Evolutionary conservation across 352 stramenopile species (phyloP), one percentile per base, ranked within the genome.

Genomic region (Phytophthora sp.): DNA sequence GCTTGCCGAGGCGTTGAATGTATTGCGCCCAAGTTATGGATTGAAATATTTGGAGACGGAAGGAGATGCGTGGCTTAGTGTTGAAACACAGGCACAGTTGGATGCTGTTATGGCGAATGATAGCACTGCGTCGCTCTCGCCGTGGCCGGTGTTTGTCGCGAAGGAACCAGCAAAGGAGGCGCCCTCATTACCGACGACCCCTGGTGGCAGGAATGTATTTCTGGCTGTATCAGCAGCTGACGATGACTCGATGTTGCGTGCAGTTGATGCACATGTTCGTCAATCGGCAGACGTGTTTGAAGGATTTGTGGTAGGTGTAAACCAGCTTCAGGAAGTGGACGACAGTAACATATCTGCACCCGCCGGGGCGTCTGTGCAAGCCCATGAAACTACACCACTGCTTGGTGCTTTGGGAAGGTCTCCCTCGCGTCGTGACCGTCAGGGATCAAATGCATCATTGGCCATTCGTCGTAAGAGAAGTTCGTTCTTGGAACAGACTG

Each of bases 301-400:
- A 69, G 87, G 87, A 7, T 95, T 91, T 52, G 76, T 93, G n/a
- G 85, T 95, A 1, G 87, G 84, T 33, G 83, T 95, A 39, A 89
- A 91, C 35, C 83, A 91, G 39, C 62, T 93, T 0, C 72, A 91
- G 46, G 76, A 89, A 63, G 66, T 74, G 26, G 59, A 72, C 26
- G 31, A 45, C 45, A 39, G 18, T n/a, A 44, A 5, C 12, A 47
- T 2, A 0, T 45, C 45, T 18, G 16, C 57, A 18, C 26, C 41
- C 13, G 24, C 60, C 33, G 46, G 53, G n/a, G 52, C 53, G 4
- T 63, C 63, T 1, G 52, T 82, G 5, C 64, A 82, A 31, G 66
- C 74, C 15, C 71, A 42, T 16, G 83, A 93, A 61, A 66, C 64
- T 21, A 92, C 84, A 18, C 86, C 84, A 15, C 57, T 93, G 60